Base-by-base conservation (phyloP, 1,284 basidiomycete genomes). In the Boletus mariae region DNA sequence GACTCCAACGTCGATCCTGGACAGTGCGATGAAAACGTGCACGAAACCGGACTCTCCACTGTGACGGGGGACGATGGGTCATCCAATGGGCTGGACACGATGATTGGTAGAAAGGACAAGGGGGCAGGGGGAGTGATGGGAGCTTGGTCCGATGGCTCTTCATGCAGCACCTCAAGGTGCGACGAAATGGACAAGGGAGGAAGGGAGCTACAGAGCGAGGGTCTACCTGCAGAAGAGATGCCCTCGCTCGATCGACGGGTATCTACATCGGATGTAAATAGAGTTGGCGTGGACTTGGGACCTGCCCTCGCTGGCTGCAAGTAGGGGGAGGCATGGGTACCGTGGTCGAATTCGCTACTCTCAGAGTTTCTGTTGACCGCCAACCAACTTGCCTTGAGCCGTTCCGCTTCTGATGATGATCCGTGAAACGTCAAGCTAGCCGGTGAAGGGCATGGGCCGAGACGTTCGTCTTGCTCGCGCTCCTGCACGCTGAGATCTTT, bases 401-500 rank as follows among this genome's bases (percentile, higher is more conserved):
- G 72, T 49, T 72, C 71, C 10, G 80, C 80, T 9, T 76, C 78
- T 17, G 75, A 75, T 5, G 66, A 44, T 2, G 20, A 20, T 20
- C 61, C 55, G 17, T 52, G 53, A 1, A 50, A 54, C 5, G 41
- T 23, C 12, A 5, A 2, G 29, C 20, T 40, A 35, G 12, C 46
- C 1, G 66, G 64, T 3, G 65, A 55, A 1, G 61, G 53, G 3
- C 71, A 51, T 3, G 71, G 57, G 17, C 68, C 72, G 7, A 78
- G 64, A 17, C 61, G 68, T 11, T 38, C 45, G 59, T 83, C 80
- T 26, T 73, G 73, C 52, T 76, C 75, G 3, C 62, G 67, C 59
- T 82, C 80, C 54, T 75, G 77, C 25, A 67, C 59, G 56, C 78
- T 80, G 8, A 81, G 66, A 55, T 82, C 76, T 50, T 71, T 73